Conservation (phyloP, 2,329 filamentous ascomycete species). For the Daldinia sp. region DNA sequence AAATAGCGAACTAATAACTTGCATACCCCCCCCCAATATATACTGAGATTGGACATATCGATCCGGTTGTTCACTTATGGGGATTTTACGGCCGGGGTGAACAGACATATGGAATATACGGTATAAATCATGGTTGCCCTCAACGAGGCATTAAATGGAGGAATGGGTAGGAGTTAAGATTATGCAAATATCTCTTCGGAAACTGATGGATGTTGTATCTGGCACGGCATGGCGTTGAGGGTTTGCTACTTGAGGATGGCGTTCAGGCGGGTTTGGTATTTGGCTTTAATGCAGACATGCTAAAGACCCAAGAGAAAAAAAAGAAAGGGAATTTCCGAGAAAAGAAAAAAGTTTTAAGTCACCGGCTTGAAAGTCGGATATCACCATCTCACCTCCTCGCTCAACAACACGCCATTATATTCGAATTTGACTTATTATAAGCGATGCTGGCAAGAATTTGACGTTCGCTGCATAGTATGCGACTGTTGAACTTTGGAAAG, state of each 20-base stretch:
- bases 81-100: background rate
- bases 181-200: constrained; percentile 19
- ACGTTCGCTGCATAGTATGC: constrained; percentile 30
- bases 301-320: constrained; percentile 7
- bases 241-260: constrained; percentile 30
- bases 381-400: constrained; percentile 29
- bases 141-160: background rate
- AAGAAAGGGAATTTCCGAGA: constrained; percentile 5
- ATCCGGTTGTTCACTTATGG: background rate
- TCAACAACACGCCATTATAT: constrained; percentile 15
- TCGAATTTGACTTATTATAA: constrained; percentile 7
- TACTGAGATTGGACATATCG: too few species aligned
- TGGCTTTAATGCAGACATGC: constrained; percentile 2
- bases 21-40: background rate
- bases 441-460: constrained; percentile 12
- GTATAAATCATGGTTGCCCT: background rate
- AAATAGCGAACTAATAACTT: background rate
- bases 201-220: constrained; percentile 20
- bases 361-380: constrained; percentile 3
- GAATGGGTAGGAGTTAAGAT: constrained; percentile 12
- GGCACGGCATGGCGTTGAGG: constrained; percentile 31
- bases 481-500: constrained; percentile 8
- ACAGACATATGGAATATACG: constrained; percentile 8
- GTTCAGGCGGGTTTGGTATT: constrained; percentile 17
- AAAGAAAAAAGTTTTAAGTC: constrained; percentile 12